Conservation (phyloP, 371 early-diverging fungal genomes). For the Zopfochytrium polystomum region DNA sequence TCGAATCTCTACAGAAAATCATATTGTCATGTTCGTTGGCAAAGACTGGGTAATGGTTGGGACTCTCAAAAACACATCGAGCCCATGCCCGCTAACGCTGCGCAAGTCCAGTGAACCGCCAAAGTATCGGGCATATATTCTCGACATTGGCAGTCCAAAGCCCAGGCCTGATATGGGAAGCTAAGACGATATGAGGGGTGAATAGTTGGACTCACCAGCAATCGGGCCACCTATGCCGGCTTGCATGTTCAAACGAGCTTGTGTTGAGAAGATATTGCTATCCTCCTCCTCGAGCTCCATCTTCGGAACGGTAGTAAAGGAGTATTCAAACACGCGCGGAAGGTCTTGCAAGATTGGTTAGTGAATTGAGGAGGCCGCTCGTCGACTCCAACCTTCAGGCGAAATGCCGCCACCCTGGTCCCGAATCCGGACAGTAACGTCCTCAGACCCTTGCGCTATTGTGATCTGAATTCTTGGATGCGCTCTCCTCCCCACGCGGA, state of each 20-base stretch:
- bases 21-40: too few species aligned
- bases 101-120: conserved; percentile 85
- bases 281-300: conserved; percentile 50
- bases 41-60: conserved; percentile 68
- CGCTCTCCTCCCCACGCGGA: conserved; percentile 50
- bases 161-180: conserved; percentile 38
- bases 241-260: conserved; percentile 69
- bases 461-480: conserved; percentile 85
- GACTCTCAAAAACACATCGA: conserved; percentile 88
- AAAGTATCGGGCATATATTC: conserved; percentile 92
- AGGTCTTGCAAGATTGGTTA: neutral
- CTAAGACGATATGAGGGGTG: neutral
- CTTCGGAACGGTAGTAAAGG: conserved; percentile 83
- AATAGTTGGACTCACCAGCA: conserved; percentile 33
- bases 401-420: conserved; percentile 94
- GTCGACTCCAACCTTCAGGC: conserved; percentile 40
- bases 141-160: conserved; percentile 86
- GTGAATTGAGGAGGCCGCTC: neutral
- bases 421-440: conserved; percentile 81
- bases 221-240: conserved; percentile 83
- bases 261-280: conserved; percentile 41
- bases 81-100: conserved; percentile 84
- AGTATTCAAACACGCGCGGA: conserved; percentile 85
- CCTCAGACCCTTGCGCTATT: conserved; percentile 71
- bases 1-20: too few species aligned